Evolutionary conservation across 257 asterid species (phyloP).

Genomic region (Schizonepeta tenuifolia): DNA sequence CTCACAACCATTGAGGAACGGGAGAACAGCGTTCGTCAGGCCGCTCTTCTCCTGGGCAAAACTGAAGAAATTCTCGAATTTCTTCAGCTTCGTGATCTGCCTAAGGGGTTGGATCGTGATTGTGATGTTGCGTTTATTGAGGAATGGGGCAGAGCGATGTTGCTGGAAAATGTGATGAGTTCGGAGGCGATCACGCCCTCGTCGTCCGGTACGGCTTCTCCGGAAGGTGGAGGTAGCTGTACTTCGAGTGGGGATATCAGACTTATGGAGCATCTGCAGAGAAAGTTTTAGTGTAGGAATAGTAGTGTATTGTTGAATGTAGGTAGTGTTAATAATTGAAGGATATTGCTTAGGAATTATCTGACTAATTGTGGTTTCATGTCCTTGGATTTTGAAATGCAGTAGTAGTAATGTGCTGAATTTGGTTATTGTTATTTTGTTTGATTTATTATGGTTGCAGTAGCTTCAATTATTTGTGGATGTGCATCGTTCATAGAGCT

Average conservation of each 20-base stretch:
- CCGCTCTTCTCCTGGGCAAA: conserved; percentile 46
- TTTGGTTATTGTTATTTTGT: no score
- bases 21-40: conserved; percentile 41
- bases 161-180: background rate
- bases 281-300: background rate
- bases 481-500: no score
- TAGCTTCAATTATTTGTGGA: no score
- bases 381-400: no score
- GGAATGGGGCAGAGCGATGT: conserved; percentile 36
- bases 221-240: background rate
- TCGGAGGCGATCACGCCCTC: background rate
- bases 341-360: no score
- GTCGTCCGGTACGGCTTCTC: background rate
- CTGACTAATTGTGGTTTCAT: no score
- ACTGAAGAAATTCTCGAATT: conserved; percentile 42
- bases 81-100: conserved; percentile 37
- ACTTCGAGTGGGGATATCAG: background rate
- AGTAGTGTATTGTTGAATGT: conserved; percentile 4
- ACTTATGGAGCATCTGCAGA: conserved; percentile 7
- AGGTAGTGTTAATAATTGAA: background rate
- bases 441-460: no score
- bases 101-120: conserved; percentile 11
- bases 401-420: no score
- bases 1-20: conserved; percentile 40
- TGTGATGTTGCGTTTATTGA: conserved; percentile 34